Conservation (phyloP, 495 filamentous ascomycete species). For the Hypoxylon perforatum region DNA sequence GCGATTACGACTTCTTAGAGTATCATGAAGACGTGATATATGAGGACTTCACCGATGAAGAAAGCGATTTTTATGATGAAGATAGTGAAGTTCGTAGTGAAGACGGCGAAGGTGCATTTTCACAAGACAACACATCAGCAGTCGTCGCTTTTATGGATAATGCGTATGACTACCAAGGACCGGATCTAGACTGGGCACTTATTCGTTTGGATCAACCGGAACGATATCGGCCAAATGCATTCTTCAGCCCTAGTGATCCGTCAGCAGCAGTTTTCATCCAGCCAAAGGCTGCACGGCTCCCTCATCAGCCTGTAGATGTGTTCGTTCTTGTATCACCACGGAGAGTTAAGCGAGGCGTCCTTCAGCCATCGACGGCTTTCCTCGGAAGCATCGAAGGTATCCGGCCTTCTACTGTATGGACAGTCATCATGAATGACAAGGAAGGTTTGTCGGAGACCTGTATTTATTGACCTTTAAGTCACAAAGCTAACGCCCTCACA, state of each 20-base stretch:
- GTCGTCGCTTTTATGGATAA: background rate
- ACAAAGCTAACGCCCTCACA: background rate
- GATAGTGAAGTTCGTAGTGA: background rate
- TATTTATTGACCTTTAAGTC: background rate
- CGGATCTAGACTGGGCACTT: conserved; percentile 7
- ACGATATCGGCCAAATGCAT: conserved; percentile 3
- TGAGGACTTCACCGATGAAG: conserved; percentile 1
- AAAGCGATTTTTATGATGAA: background rate
- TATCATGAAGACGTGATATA: conserved; percentile 4
- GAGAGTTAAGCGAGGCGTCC: background rate
- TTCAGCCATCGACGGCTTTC: conserved; percentile 5
- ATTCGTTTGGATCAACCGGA: background rate
- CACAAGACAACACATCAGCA: background rate
- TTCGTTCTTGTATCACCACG: background rate
- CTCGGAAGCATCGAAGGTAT: conserved; percentile 4
- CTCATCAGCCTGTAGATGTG: conserved; percentile 1
- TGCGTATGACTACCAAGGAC: background rate
- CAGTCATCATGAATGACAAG: background rate
- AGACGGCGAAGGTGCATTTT: too few relatives aligned
- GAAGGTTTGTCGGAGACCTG: background rate
- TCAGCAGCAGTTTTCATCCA: background rate
- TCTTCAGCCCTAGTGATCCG: background rate
- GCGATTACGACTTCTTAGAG: background rate
- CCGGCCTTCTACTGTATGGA: background rate
- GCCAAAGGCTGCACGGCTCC: background rate